phyloP scores from a whole-genome alignment of 768 basidiomycete genomes.

The Boletus patriciae region DNA sequence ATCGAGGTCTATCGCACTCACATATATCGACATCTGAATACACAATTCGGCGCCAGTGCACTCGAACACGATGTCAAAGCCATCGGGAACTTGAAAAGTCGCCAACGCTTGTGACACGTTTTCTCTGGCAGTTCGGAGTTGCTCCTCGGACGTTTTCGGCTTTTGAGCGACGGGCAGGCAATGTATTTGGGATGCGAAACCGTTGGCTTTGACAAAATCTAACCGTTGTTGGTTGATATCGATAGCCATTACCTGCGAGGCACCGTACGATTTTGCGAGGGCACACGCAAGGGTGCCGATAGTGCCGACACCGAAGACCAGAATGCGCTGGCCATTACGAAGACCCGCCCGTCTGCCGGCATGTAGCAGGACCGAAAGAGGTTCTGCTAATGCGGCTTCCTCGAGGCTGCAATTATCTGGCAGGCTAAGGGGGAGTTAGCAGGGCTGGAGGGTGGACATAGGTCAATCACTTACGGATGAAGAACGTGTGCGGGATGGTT shows the following conservation, averaged over 20 bases:
- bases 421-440: slow-evolving; percentile 47
- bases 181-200: slow-evolving; percentile 75
- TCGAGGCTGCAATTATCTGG: slow-evolving; percentile 77
- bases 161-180: slow-evolving; percentile 55
- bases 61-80: slow-evolving; percentile 92
- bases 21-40: slow-evolving; percentile 88
- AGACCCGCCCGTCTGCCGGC: slow-evolving; percentile 49
- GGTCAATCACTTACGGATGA: slow-evolving; percentile 66
- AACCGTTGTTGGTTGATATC: slow-evolving; percentile 87
- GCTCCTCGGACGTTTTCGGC: slow-evolving; percentile 55
- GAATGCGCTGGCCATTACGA: slow-evolving; percentile 61
- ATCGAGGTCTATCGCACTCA: slow-evolving; percentile 44
- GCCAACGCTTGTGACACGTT: slow-evolving; percentile 50
- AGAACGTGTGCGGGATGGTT: slow-evolving; percentile 86
- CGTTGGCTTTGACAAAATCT: slow-evolving; percentile 70
- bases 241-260: slow-evolving; percentile 67
- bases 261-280: slow-evolving; percentile 71
- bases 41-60: slow-evolving; percentile 93
- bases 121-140: slow-evolving; percentile 60
- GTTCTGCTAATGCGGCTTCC: slow-evolving; percentile 87
- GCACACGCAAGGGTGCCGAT: slow-evolving; percentile 91
- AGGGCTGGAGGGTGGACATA: not conserved
- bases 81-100: slow-evolving; percentile 62
- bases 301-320: slow-evolving; percentile 90
- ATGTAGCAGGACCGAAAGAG: slow-evolving; percentile 85